Percentiles rank a stretch among this genome's conserved stretches.
phyloP scores from a whole-genome alignment of 2,329 filamentous ascomycete genomes.

The Triangularia setosa region DNA sequence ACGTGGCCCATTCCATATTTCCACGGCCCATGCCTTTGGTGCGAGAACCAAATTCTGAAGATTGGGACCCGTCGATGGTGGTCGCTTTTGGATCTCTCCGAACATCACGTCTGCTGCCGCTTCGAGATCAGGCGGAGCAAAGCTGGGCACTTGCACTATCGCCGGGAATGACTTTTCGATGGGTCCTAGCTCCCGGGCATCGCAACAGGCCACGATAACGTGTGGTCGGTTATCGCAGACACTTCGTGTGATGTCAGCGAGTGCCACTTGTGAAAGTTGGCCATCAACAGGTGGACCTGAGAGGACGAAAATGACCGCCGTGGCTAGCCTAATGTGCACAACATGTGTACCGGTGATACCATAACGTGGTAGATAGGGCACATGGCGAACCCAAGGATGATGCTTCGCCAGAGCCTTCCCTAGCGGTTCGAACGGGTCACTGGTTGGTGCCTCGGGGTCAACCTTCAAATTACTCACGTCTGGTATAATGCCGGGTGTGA shows the following conservation, averaged over 20 bases:
- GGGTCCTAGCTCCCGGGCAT: slow-evolving; percentile 37
- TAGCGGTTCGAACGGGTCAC: slow-evolving; percentile 69
- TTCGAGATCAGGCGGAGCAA: slow-evolving; percentile 45
- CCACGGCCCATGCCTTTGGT: slow-evolving; percentile 40
- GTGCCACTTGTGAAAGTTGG: slow-evolving; percentile 49
- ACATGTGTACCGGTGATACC: slow-evolving; percentile 63
- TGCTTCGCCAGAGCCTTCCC: slow-evolving; percentile 59
- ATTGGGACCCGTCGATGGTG: slow-evolving; percentile 19
- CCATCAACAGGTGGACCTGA: slow-evolving; percentile 44
- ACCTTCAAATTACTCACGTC: slow-evolving; percentile 37
- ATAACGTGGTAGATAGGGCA: slow-evolving; percentile 62
- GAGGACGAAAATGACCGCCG: slow-evolving; percentile 58
- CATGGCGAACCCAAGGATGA: slow-evolving; percentile 62
- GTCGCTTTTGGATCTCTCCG: slow-evolving; percentile 30
- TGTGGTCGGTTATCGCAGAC: slow-evolving; percentile 47
- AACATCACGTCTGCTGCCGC: slow-evolving; percentile 51
- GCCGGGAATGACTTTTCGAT: slow-evolving; percentile 46
- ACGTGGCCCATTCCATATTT: slow-evolving; percentile 37
- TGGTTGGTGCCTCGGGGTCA: slow-evolving; percentile 28
- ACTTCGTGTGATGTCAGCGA: slow-evolving; percentile 43
- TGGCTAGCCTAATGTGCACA: slow-evolving; percentile 58
- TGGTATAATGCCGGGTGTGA: slow-evolving; percentile 55
- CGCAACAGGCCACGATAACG: slow-evolving; percentile 51
- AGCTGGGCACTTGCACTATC: slow-evolving; percentile 47
- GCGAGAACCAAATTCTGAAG: slow-evolving; percentile 32